Evolutionary conservation across 768 basidiomycete species (phyloP), one percentile per base, ranked within the genome.

Genomic region (Lenzites betulinus): DNA sequence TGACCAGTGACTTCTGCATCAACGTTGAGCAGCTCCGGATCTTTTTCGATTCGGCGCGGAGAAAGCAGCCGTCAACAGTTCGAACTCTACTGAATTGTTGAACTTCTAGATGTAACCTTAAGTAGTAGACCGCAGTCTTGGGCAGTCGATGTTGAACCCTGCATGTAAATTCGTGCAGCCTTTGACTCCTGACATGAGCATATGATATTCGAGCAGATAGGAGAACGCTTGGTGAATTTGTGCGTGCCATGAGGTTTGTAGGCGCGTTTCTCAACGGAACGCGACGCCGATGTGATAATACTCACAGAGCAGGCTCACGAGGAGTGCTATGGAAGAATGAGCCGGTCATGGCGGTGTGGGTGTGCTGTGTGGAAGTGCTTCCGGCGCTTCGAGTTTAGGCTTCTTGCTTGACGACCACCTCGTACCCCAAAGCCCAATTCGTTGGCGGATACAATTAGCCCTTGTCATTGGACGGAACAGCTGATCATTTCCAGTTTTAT

Each of bases 1-100:
- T 51, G 48, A 58, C 33, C n/a, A n/a, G n/a, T 22, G n/a, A n/a
- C 13, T 23, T 25, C 48, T 47, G 30, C 56, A n/a, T 49, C 35
- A 7, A 49, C 30, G 13, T 16, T 28, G 22, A 11, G 12, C 22
- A 20, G 44, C 8, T 8, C 35, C 22, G 35, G 35, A 13, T 25
- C 41, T 30, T n/a, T 39, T 20, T 30, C 44, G 44, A 44, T n/a
- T n/a, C n/a, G 44, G 23, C 26, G 44, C 13, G 35, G 20, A 20
- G 22, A 13, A 36, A 16, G 36, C 47, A n/a, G 49, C 46, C 8
- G 36, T 49, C 25, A 26, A 39, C 38, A 36, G 3, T 22, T 39
- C 38, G 15, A 39, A 3, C 13, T 13, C 15, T 3, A 18, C 18
- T 39, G 38, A 15, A 18, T 18, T 39, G 15, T 15, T 39, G 38